These are phyloP conservation scores for Albophoma yamanashiensis DNA, from an alignment of 2,329 filamentous ascomycete genomes.

Conservation along the genomic window DNA sequence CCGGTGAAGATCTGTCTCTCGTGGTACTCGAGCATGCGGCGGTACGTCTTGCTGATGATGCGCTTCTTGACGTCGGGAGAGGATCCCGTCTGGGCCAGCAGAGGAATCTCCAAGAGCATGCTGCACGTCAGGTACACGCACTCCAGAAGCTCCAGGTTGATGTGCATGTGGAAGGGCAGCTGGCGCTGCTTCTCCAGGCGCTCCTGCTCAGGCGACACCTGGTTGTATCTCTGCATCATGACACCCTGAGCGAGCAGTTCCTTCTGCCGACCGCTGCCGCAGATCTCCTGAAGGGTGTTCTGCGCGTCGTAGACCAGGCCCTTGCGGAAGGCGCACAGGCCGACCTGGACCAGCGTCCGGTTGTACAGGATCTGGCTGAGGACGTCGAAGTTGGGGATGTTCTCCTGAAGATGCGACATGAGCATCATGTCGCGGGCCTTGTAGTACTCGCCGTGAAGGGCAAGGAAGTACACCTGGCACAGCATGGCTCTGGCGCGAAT, in stretches of 20 bases:
- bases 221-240: constrained; percentile 93
- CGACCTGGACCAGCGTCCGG: constrained; percentile 92
- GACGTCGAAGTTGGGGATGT: constrained; percentile 91
- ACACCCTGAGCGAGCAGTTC: constrained; percentile 95
- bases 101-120: constrained; percentile 97
- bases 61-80: constrained; percentile 96
- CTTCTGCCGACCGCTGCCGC: constrained; percentile 94
- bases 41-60: constrained; percentile 98
- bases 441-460: constrained; percentile 96
- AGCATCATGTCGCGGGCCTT: constrained; percentile 97
- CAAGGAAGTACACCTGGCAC: constrained; percentile 97
- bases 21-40: constrained; percentile 98
- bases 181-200: constrained; percentile 94
- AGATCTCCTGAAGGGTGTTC: constrained; percentile 95
- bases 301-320: constrained; percentile 96
- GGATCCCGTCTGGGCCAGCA: constrained; percentile 92
- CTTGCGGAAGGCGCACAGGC: constrained; percentile 94
- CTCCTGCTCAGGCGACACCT: constrained; percentile 96
- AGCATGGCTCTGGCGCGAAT: constrained; percentile 95
- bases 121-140: constrained; percentile 98
- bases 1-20: constrained; percentile 99
- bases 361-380: constrained; percentile 98
- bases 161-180: constrained; percentile 99
- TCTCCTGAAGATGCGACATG: constrained; percentile 98
- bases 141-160: constrained; percentile 96